Base-by-base conservation (phyloP, 768 basidiomycete genomes). In the Strobilomyces echinocephalus region DNA sequence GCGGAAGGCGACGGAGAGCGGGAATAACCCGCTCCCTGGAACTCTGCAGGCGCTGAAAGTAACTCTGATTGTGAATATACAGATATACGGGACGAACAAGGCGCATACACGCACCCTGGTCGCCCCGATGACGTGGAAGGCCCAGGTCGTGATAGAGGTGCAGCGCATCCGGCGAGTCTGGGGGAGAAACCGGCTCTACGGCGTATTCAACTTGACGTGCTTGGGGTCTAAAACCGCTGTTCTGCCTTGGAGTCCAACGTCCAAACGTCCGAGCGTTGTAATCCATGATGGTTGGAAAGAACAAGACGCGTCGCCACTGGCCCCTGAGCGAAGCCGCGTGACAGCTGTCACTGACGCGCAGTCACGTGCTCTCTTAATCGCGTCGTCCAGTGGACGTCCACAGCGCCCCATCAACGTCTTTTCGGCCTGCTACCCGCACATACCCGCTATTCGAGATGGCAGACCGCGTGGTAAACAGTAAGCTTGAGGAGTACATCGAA, bases 401-500 rank as follows among this genome's bases (percentile, higher is more conserved):
- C 34, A 46, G 34, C 30, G 24, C 24, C 24, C 24, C n/a, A 18
- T 44, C 30, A 47, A 41, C 33, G 39, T 35, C 44, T 41, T 36
- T 49, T 54, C 12, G 7, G 12, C 40, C 35, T 43, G 47, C 43
- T 49, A 47, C 46, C 39, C 49, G 49, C 42, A 57, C 47, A 68
- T 52, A 63, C 41, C 40, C 35, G 7, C 38, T 39, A 10, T 43
- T 45, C 18, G 26, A 41, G 33, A 70, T 69, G 61, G 54, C 67
- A 46, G 67, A 69, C 26, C 70, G 67, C 52, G 71, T 78, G 57
- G 76, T 55, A 64, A 75, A 43, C 69, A 79, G 45, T 73, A 76
- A 82, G 62, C 73, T 87, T 21, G 83, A 88, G 60, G 87, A 90
- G 66, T 88, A 85, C 64, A 87, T 89, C 50, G 85, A 88, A 66